phyloP scores from a whole-genome alignment of 2,329 filamentous ascomycete species.

The Colletotrichum melonis region DNA sequence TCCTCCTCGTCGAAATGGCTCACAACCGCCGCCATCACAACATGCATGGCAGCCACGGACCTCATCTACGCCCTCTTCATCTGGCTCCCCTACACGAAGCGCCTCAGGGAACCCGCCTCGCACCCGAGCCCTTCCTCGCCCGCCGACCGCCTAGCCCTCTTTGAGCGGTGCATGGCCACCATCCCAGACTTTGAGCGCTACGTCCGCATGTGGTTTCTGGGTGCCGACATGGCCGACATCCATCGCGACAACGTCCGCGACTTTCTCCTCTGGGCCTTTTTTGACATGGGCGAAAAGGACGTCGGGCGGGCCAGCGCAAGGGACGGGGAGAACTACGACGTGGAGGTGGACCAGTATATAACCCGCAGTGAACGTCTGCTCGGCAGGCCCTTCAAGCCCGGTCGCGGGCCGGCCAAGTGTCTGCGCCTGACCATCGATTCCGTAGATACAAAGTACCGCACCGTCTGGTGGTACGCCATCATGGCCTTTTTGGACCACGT shows the following conservation, averaged over 20 bases:
- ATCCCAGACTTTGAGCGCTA: constrained; percentile 67
- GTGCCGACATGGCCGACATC: constrained; percentile 66
- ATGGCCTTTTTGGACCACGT: constrained; percentile 65
- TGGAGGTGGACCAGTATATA: constrained; percentile 67
- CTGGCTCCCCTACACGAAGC: constrained; percentile 54
- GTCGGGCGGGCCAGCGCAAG: background rate
- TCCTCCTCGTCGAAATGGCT: constrained; percentile 40
- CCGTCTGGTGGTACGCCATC: constrained; percentile 71
- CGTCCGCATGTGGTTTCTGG: constrained; percentile 74
- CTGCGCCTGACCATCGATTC: constrained; percentile 73
- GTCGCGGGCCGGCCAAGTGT: constrained; percentile 66
- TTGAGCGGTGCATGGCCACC: constrained; percentile 65
- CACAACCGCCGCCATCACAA: constrained; percentile 34
- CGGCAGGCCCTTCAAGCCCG: constrained; percentile 60
- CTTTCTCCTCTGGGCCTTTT: constrained; percentile 73
- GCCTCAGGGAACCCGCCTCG: constrained; percentile 50
- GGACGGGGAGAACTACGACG: constrained; percentile 46
- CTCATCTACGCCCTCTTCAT: constrained; percentile 53
- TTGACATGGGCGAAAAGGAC: background rate
- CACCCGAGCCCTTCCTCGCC: constrained; percentile 56
- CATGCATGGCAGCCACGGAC: constrained; percentile 48
- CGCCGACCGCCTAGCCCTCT: constrained; percentile 64
- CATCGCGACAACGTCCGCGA: constrained; percentile 75
- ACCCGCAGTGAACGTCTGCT: constrained; percentile 61
- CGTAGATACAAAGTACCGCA: constrained; percentile 69